Percentiles rank a stretch among this genome's conserved stretches.
Evolutionary conservation across 1,284 basidiomycete species (phyloP).

Genomic region (Cerrena zonata): DNA sequence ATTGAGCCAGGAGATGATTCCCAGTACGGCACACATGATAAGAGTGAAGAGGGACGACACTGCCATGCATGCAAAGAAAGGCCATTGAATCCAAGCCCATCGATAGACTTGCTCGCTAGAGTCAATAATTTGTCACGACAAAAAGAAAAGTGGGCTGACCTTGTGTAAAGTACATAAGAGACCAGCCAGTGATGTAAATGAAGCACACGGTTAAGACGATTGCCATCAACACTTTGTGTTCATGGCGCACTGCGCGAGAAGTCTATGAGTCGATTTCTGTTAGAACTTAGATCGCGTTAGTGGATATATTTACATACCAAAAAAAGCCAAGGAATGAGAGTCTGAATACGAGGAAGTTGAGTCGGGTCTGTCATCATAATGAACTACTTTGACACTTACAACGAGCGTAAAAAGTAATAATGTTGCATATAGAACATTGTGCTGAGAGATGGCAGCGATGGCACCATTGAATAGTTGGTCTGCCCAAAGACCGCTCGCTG

Average conservation of each 20-base stretch:
- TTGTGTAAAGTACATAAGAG: constrained; percentile 47
- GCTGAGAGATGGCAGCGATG: constrained; percentile 37
- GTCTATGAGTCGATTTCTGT: constrained; percentile 38
- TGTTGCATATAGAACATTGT: constrained; percentile 39
- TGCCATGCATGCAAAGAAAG: constrained; percentile 45
- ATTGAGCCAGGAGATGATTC: constrained; percentile 41
- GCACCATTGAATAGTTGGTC: constrained; percentile 46
- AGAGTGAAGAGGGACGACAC: constrained; percentile 44
- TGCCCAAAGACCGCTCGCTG: constrained; percentile 49
- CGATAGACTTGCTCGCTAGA: constrained; percentile 34
- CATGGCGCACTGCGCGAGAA: constrained; percentile 47
- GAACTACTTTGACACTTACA: constrained; percentile 27
- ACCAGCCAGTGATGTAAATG: constrained; percentile 37
- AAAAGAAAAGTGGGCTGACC: constrained; percentile 9
- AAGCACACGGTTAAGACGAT: constrained; percentile 39
- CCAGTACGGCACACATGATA: constrained; percentile 38
- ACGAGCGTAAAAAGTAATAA: constrained; percentile 40
- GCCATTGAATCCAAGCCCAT: constrained; percentile 54
- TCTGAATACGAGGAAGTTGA: constrained; percentile 22
- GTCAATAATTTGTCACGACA: background rate
- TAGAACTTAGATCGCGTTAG: no score
- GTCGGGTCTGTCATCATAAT: background rate
- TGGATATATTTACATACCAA: constrained; percentile 23
- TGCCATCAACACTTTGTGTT: constrained; percentile 38
- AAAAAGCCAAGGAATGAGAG: constrained; percentile 50